Evolutionary conservation across 345 rosid genomes (phyloP), one percentile per base, ranked within the genome.

Genomic region (Eucalyptus albens): DNA sequence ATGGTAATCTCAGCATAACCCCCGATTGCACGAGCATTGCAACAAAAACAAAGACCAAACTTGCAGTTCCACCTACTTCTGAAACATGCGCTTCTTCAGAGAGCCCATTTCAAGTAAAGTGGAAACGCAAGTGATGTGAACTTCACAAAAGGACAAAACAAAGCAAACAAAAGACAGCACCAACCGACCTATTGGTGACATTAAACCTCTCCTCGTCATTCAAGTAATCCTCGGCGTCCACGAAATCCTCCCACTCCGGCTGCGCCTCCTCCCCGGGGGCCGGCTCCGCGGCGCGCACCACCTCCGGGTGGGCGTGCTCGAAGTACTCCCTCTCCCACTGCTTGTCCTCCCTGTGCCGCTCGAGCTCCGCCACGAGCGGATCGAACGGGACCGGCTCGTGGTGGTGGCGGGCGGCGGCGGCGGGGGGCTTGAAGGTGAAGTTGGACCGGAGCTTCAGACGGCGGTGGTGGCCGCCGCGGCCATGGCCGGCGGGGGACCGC

Each of bases 201-300:
- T 97, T 98, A 93, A 97, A 97, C 91, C 93, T 97, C 62, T 97
- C 94, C 90, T 96, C 97, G 62, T 97, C 94, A 50, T 98, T 98
- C 93, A 98, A 93, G 90, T 95, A 97, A 92, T 98, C 99, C 93
- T 98, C 99, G 12, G 98, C 99, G 88, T 98, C 94, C 94, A 96
- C 93, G 92, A 96, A 97, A 88, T 96, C 98, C 87, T 94, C 99
- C 99, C 98, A 96, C 94, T 97, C 99, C 56, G 99, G 99, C 91
- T 97, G 99, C 4, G 95, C 86, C 89, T 90, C 91, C 80, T 90
- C 89, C 49, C 89, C 91, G 31, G 91, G 91, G n/a, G 91, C 89
- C 22, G 86, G 33, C 72, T 90, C 89, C 47, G 44, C 82, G 49
- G 33, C 33, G 69, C 16, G 69, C 72, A 37, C 22, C 11, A 91